Conservation (phyloP, 2,329 filamentous ascomycete genomes). For the Apiospora saccharicola region DNA sequence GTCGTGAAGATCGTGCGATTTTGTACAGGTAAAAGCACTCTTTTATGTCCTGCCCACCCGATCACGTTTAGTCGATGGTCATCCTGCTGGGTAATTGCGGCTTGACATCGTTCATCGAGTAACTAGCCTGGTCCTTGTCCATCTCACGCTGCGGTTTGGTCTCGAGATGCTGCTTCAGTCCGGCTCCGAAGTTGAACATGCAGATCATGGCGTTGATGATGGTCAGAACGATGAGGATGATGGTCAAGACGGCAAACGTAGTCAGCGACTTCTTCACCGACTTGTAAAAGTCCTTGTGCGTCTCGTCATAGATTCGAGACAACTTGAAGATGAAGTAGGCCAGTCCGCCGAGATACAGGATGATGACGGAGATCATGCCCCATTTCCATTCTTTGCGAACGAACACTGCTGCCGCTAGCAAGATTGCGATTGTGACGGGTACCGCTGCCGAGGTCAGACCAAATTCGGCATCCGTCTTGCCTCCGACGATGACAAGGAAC, state of each 20-base stretch:
- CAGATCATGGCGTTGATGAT: conserved; percentile 88
- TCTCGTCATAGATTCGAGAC: conserved; percentile 86
- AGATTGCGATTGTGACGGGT: conserved; percentile 87
- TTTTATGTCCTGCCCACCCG: conserved; percentile 5
- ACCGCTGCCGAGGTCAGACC: conserved; percentile 88
- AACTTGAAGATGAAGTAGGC: conserved; percentile 99
- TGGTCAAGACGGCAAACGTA: conserved; percentile 92
- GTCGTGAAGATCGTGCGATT: conserved; percentile 29
- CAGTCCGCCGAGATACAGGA: conserved; percentile 87
- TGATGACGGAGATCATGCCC: conserved; percentile 80
- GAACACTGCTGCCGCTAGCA: conserved; percentile 84
- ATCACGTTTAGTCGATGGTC: conserved; percentile 63
- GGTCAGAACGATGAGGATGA: conserved; percentile 86
- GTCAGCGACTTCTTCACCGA: conserved; percentile 87
- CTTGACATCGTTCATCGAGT: conserved; percentile 68
- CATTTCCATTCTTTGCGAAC: conserved; percentile 81
- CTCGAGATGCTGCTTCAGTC: conserved; percentile 85
- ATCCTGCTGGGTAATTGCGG: conserved; percentile 61
- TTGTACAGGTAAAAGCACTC: conserved; percentile 26
- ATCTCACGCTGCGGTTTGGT: conserved; percentile 54
- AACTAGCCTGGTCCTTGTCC: conserved; percentile 61
- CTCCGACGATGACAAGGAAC: conserved; percentile 90
- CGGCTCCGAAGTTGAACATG: conserved; percentile 88
- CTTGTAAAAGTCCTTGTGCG: conserved; percentile 67
- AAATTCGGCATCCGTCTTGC: conserved; percentile 75